Conservation (phyloP, 176 grass and related monocot species). For the Musa itinerans region DNA sequence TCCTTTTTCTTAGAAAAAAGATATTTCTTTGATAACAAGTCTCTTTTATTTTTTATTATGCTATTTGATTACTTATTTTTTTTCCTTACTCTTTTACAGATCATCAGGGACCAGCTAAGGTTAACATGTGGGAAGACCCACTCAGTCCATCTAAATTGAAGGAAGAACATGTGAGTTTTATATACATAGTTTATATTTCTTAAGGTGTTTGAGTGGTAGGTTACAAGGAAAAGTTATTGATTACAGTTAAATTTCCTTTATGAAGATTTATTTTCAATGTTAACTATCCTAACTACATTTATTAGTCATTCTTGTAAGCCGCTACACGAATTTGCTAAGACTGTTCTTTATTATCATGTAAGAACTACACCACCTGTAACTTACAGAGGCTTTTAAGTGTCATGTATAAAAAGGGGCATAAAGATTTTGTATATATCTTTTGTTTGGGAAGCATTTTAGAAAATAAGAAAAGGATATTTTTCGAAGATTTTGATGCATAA, state of each 20-base stretch:
- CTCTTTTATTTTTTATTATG: neutral
- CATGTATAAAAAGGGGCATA: too few species aligned
- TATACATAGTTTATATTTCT: neutral
- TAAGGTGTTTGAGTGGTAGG: neutral
- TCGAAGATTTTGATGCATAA: too few species aligned
- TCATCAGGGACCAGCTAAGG: slow-evolving; percentile 30
- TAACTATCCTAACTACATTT: too few species aligned
- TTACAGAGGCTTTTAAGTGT: too few species aligned
- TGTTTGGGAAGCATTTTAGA: too few species aligned
- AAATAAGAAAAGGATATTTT: too few species aligned
- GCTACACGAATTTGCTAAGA: too few species aligned
- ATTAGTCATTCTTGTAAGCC: too few species aligned
- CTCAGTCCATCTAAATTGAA: slow-evolving; percentile 41
- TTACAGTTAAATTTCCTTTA: neutral
- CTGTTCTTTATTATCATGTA: too few species aligned
- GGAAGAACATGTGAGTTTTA: slow-evolving; percentile 54
- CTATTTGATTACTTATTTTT: neutral
- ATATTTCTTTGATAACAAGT: neutral
- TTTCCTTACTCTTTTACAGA: slow-evolving; percentile 17
- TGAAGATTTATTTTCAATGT: neutral
- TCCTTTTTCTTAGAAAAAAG: too few species aligned
- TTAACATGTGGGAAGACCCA: slow-evolving; percentile 46
- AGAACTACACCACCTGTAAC: too few species aligned
- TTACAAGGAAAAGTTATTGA: neutral
- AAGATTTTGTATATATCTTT: too few species aligned